Base-by-base conservation (phyloP, 2,329 filamentous ascomycete species). In the Aspergillus hortae region DNA sequence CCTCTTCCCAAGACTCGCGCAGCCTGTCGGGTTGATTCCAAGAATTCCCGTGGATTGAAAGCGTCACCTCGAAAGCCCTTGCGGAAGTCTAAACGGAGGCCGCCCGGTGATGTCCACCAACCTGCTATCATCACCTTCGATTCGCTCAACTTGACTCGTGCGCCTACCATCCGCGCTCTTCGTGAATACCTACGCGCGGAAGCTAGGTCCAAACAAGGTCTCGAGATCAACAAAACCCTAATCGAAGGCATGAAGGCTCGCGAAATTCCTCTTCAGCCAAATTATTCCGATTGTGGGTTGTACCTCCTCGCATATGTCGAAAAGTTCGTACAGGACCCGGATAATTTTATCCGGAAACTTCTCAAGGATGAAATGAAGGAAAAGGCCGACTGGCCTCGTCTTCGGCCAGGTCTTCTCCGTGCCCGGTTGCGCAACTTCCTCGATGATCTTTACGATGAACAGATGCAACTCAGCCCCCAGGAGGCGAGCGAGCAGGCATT, bases 241-340 rank as follows among this genome's bases (percentile, higher is more conserved):
- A 71, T 83, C 49, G 75, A 77, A 56, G 83, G 82, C 4, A 84
- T 89, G 76, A 90, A 84, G 36, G 89, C 89, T 4, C 87, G 82
- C 54, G 78, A 80, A 6, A 86, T 96, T 12, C 92, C 94, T 0
- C 74, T 81, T 55, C 94, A 99, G 68, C 74, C 83, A 45, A 97
- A 99, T 65, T 88, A 81, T 60, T 92, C 83, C 55, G 94, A 99
- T 67, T 99, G 94, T 63, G 94, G 94, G 7, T 75, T 96, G 0
- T 99, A 88, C 61, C 75, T 97, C 3, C 75, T 96, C 4, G 88
- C 86, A 2, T 99, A 97, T 63, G 78, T 95, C 48, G 82, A 90
- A 58, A 85, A 88, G 57, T 96, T 99, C 57, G 79, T 95, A 14
- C 78, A 83, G 48, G 74, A 90, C 53, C 92, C 92, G 0, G 83